Evolutionary conservation across 495 filamentous ascomycete species (phyloP), one percentile per base, ranked within the genome.

Genomic region (Parathielavia hyrcaniae): DNA sequence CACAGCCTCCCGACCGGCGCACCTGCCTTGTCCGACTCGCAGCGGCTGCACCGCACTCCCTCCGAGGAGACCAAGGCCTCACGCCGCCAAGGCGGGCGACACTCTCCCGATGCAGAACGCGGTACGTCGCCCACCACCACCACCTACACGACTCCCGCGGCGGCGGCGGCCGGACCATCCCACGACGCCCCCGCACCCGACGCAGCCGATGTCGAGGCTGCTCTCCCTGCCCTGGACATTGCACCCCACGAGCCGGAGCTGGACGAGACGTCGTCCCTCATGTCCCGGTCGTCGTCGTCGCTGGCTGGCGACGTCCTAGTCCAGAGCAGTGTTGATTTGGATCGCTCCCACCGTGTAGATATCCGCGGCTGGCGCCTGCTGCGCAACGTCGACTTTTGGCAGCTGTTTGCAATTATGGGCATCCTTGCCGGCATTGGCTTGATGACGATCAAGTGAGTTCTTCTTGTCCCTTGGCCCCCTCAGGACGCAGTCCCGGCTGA

Each of bases 371-470:
- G 88, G 70, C 81, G 81, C 39, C 79, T 98, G 73, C 77, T 96
- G n/a, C 75, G 74, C 36, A 81, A 78, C 47, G 60, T 85, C 52
- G 89, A 96, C 50, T 98, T 97, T 71, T 97, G 91, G 89, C 84
- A 93, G 63, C 73, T 95, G 40, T 97, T 90, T 68, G 63, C 81
- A 50, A 82, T 95, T 39, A 86, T 97, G 81, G 92, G 86, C 35
- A 79, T 97, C 16, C 75, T 97, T 59, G 90, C 90, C 19, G 93
- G 93, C 43, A 88, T 96, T 67, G 93, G 93, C 12, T 72, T 97
- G 66, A 98, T 98, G 93, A 97, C 95, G 4, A 98, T 98, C 69
- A 98, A 98, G 90, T 95, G 75, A 72, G 89, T 81, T 47, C 26
- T 16, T 20, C 20, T 12, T 17, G 6, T 32, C 14, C 13, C 46